Conservation (phyloP, 2,329 filamentous ascomycete species). For the Aspergillus quadricinctus region DNA sequence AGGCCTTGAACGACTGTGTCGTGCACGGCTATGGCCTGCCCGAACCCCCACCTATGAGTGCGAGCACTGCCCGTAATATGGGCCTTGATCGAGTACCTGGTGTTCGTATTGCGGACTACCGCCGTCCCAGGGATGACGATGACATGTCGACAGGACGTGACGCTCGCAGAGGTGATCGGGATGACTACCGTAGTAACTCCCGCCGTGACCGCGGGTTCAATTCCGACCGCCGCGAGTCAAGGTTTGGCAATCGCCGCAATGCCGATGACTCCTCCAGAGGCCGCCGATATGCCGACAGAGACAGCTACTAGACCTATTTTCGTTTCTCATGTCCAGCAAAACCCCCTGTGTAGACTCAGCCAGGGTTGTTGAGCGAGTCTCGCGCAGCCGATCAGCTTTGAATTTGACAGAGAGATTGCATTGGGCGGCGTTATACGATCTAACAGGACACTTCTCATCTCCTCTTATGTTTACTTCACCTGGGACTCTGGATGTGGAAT, state of each 20-base stretch:
- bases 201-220: neutral
- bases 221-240: neutral
- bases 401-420: constrained; percentile 14
- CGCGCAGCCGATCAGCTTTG: constrained; percentile 8
- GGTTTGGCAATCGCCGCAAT: neutral
- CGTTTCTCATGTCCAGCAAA: neutral
- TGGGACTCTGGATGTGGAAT: neutral
- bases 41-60: constrained; percentile 32
- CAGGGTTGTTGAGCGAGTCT: neutral
- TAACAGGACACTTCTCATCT: neutral
- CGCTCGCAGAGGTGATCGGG: neutral
- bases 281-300: neutral
- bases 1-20: constrained; percentile 42
- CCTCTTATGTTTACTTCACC: neutral
- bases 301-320: neutral
- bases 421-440: constrained; percentile 22
- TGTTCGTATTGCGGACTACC: constrained; percentile 16
- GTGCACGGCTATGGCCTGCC: constrained; percentile 45
- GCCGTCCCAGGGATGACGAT: neutral
- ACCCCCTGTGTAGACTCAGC: neutral
- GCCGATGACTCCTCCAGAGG: neutral
- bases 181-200: neutral
- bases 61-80: constrained; percentile 22
- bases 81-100: constrained; percentile 24
- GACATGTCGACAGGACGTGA: neutral